A percentile compares a stretch with the other conserved stretches of the same genome.
Evolutionary conservation across 2,329 filamentous ascomycete species (phyloP).

Genomic region (Colletotrichum sansevieriae): DNA sequence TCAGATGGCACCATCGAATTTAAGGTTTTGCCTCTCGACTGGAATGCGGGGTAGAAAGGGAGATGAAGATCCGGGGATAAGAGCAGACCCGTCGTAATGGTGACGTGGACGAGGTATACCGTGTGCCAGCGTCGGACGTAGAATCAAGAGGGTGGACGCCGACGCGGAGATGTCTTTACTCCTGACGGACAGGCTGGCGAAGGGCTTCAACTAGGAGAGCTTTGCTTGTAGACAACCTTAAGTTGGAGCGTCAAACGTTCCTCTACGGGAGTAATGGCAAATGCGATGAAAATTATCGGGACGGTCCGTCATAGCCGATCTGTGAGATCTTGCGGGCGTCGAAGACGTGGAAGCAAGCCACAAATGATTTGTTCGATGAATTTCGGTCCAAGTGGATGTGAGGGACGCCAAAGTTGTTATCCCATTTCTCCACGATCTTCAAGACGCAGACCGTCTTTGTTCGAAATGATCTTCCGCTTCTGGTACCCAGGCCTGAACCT

Average conservation of each 20-base stretch:
- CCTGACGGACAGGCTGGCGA: neutral
- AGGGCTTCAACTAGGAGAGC: neutral
- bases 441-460: neutral
- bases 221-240: neutral
- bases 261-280: neutral
- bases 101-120: neutral
- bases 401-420: no score
- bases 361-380: neutral
- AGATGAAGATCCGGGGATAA: conserved; percentile 11
- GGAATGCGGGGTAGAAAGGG: conserved; percentile 21
- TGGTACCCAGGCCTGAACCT: neutral
- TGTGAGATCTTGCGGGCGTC: conserved; percentile 9
- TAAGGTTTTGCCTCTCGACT: conserved; percentile 13
- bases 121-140: neutral
- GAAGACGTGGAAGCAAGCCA: neutral
- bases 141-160: neutral
- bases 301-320: conserved; percentile 7
- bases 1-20: conserved; percentile 32
- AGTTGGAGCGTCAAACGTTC: neutral
- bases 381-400: no score
- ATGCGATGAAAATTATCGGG: neutral
- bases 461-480: neutral
- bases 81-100: conserved; percentile 27
- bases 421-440: no score
- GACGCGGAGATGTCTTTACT: conserved; percentile 21